Conservation (phyloP, 83 land plant species). For the Larix sibirica region DNA sequence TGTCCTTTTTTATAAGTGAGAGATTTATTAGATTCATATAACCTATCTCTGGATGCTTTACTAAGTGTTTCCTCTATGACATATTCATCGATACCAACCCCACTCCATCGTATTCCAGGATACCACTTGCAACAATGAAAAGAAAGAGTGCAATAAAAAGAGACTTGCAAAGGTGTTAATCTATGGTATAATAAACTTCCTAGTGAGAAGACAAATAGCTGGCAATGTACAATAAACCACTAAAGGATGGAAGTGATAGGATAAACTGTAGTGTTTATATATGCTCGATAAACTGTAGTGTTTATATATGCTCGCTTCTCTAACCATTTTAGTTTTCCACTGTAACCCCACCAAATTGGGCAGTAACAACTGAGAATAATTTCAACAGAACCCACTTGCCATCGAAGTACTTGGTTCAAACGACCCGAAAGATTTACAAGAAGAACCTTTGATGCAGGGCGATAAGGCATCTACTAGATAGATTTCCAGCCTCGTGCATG, state of each 20-base stretch:
- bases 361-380: conserved; percentile 80
- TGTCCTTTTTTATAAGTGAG: too few species aligned
- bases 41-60: too few species aligned
- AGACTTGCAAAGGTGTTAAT: too few species aligned
- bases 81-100: too few species aligned
- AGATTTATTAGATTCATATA: too few species aligned
- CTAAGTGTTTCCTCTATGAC: too few species aligned
- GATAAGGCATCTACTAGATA: conserved; percentile 79
- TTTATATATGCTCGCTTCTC: conserved; percentile 79
- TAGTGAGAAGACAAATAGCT: conserved; percentile 74
- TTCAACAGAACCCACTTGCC: conserved; percentile 83
- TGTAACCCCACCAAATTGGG: conserved; percentile 84
- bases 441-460: conserved; percentile 83
- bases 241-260: conserved; percentile 64
- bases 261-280: too few species aligned
- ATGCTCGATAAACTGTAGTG: too few species aligned
- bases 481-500: conserved; percentile 85
- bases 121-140: too few species aligned
- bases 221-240: conserved; percentile 74
- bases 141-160: too few species aligned
- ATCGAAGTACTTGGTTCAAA: conserved; percentile 76
- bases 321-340: conserved; percentile 56
- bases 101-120: too few species aligned
- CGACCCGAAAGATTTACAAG: conserved; percentile 75
- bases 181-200: conserved; percentile 78